Evolutionary conservation across 441 rosid species (phyloP).

Genomic region (Arabidopsis lyrata): DNA sequence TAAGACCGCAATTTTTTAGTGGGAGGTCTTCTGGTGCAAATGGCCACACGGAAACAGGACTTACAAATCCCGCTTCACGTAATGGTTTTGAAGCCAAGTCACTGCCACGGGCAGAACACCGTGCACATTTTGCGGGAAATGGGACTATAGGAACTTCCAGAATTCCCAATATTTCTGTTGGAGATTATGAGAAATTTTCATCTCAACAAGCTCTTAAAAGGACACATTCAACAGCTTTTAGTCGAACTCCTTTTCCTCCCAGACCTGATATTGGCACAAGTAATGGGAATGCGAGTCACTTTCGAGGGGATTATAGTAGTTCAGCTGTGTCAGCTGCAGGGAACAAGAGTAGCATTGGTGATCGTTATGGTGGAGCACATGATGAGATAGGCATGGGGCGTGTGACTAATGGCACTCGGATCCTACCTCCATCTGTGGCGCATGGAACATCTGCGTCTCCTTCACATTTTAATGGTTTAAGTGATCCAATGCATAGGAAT

Average conservation of each 20-base stretch:
- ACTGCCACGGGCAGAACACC: slow-evolving; percentile 49
- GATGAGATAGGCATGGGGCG: slow-evolving; percentile 57
- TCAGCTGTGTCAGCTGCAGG: slow-evolving; percentile 53
- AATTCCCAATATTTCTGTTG: slow-evolving; percentile 56
- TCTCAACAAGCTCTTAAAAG: slow-evolving; percentile 76
- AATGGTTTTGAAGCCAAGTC: slow-evolving; percentile 41
- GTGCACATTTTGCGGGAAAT: slow-evolving; percentile 47
- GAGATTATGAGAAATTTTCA: slow-evolving; percentile 62
- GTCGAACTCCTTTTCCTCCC: slow-evolving; percentile 49
- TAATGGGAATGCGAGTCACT: slow-evolving; percentile 32
- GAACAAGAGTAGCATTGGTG: slow-evolving; percentile 51
- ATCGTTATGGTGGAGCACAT: slow-evolving; percentile 47
- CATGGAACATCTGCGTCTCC: slow-evolving; percentile 57
- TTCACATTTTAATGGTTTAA: slow-evolving; percentile 54
- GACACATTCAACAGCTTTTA: slow-evolving; percentile 64
- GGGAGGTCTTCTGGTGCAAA: slow-evolving; percentile 39
- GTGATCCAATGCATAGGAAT: slow-evolving; percentile 55
- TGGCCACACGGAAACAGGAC: slow-evolving; percentile 47
- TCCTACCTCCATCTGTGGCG: slow-evolving; percentile 68
- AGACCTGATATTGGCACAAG: slow-evolving; percentile 47
- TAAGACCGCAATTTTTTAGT: slow-evolving; percentile 26
- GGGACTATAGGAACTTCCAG: slow-evolving; percentile 59
- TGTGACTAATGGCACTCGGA: slow-evolving; percentile 57
- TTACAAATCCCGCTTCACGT: slow-evolving; percentile 39
- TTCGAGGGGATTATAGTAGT: slow-evolving; percentile 50